Percentiles rank a stretch among this genome's conserved stretches.
phyloP scores from a whole-genome alignment of 768 basidiomycete genomes.

The Cystobasidium onofrii region DNA sequence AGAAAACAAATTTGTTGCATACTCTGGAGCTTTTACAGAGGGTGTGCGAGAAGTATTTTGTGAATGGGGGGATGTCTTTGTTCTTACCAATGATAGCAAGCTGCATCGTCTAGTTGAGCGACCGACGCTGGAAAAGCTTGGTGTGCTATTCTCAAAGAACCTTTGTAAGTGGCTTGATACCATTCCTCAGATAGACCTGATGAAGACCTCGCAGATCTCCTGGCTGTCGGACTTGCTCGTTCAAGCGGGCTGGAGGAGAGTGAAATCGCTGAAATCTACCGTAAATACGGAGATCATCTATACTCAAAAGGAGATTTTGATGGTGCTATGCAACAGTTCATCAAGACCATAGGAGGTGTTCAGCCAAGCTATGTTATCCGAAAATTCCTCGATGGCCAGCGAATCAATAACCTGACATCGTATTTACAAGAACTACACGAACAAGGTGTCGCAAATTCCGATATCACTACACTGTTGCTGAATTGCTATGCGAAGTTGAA shows the following conservation, averaged over 20 bases:
- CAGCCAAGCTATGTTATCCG: slow-evolving; percentile 94
- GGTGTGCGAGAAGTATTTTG: slow-evolving; percentile 77
- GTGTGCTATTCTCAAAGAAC: slow-evolving; percentile 70
- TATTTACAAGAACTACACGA: slow-evolving; percentile 93
- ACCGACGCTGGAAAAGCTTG: slow-evolving; percentile 72
- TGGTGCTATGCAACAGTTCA: slow-evolving; percentile 81
- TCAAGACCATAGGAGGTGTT: slow-evolving; percentile 77
- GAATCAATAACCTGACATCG: slow-evolving; percentile 87
- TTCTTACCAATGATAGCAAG: slow-evolving; percentile 70
- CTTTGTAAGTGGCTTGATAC: slow-evolving; percentile 41
- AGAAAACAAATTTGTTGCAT: slow-evolving; percentile 82
- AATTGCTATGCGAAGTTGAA: slow-evolving; percentile 97
- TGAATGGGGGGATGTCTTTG: slow-evolving; percentile 70
- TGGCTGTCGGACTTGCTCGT: slow-evolving; percentile 74
- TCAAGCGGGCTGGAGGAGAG: slow-evolving; percentile 65
- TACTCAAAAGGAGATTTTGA: slow-evolving; percentile 88
- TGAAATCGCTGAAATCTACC: slow-evolving; percentile 77
- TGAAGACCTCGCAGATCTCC: slow-evolving; percentile 42
- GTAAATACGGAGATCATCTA: slow-evolving; percentile 74
- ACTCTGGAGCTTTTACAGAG: slow-evolving; percentile 67
- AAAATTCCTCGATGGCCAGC: slow-evolving; percentile 93
- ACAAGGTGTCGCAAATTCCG: slow-evolving; percentile 79
- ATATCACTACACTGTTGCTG: slow-evolving; percentile 90
- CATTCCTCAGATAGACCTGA: slow-evolving; percentile 48
- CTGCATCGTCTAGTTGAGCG: slow-evolving; percentile 65